Evolutionary conservation across 805 yeast genomes (phyloP).

Genomic region (Candida tallmaniae): DNA sequence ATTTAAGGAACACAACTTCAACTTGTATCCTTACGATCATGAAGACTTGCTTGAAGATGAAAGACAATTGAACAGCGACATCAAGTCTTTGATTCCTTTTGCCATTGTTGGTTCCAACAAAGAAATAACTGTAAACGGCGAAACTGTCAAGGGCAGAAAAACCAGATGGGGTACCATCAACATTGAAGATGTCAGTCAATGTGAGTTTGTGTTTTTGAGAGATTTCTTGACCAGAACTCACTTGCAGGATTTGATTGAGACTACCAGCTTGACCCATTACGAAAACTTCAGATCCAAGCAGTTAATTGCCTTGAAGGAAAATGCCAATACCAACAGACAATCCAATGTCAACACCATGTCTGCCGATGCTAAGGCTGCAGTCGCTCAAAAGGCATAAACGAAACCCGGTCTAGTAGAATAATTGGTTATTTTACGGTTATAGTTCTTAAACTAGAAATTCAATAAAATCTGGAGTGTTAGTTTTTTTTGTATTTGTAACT

Average conservation of each 20-base stretch:
- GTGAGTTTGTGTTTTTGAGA: conserved; percentile 92
- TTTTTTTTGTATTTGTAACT: no score
- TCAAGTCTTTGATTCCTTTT: conserved; percentile 77
- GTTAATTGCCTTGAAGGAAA: conserved; percentile 88
- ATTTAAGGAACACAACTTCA: conserved; percentile 65
- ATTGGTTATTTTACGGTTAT: no score
- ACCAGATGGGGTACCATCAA: conserved; percentile 92
- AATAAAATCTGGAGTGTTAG: no score
- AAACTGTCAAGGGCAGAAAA: conserved; percentile 81
- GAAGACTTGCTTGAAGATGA: conserved; percentile 69
- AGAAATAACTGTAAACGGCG: conserved; percentile 71
- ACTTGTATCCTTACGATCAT: conserved; percentile 78
- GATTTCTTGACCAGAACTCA: conserved; percentile 94
- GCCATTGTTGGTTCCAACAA: conserved; percentile 91
- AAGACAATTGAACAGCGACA: conserved; percentile 66
- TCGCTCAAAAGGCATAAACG: conserved; percentile 1
- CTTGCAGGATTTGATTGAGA: conserved; percentile 90
- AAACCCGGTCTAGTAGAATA: no score
- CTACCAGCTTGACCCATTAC: conserved; percentile 83
- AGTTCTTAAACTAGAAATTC: no score
- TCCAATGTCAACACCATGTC: conserved; percentile 10
- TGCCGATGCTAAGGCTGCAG: not conserved
- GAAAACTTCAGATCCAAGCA: conserved; percentile 93
- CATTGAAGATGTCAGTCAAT: conserved; percentile 90
- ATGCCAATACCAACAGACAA: conserved; percentile 44